Evolutionary conservation across 2,329 filamentous ascomycete genomes (phyloP), one percentile per base, ranked within the genome.

Genomic region (Eutypella sp.): DNA sequence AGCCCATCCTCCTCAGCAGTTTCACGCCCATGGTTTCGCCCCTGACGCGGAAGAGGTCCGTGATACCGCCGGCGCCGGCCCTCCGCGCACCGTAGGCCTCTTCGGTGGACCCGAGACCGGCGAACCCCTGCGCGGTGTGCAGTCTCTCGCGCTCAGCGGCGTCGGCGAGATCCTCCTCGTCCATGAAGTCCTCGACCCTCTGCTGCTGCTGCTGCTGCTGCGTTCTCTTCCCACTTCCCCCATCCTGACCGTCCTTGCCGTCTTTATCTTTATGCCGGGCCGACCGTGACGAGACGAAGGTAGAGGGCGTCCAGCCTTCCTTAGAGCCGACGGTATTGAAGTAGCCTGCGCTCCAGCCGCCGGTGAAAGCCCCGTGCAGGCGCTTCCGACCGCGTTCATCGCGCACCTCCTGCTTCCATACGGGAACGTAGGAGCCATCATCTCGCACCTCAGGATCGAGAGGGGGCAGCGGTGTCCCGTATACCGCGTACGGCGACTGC

Each of bases 241-340:
- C 42, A 40, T 45, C 45, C 15, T 33, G 25, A 2, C 68, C 56
- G 51, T 79, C 75, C 2, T 68, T 56, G 51, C 79, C 75, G n/a
- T 73, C 48, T 27, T 72, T 74, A 70, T 87, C 79, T 61, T 87
- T 88, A 53, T 78, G 82, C 46, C 90, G 86, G 58, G 88, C 89
- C 33, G 80, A 72, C 20, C 93, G 86, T 42, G 91, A 96, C 6
- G 92, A 97, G 9, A 95, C 84, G 65, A 97, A 99, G 0, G 88
- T 86, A 19, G 89, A 84, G 2, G 93, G 93, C 1, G 89, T 85
- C 92, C 92, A 99, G 71, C 93, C 93, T 74, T 99, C 92, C 67
- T 97, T 97, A 46, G 92, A 96, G 44, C 93, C 93, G 56, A 97
- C 93, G 5, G 91, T 96, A 65, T 99, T 99, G 71, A 93, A 97